Evolutionary conservation across 1,284 basidiomycete species (phyloP).

Genomic region (Microstroma glucosiphilum): DNA sequence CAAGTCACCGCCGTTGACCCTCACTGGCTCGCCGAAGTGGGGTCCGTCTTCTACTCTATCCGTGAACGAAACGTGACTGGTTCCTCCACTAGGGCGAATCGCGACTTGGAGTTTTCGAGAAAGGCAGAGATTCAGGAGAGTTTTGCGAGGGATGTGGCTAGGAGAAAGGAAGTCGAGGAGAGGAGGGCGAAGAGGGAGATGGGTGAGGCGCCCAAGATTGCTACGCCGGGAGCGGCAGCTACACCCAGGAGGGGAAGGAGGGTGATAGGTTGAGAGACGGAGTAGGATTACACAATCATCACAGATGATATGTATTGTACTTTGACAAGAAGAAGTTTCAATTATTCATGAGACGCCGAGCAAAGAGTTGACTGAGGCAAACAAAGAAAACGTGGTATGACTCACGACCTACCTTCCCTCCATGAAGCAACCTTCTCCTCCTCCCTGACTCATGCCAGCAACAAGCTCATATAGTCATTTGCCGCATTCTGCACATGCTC

Average conservation of each 20-base stretch:
- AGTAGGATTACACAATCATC: not conserved
- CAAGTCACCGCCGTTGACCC: conserved; percentile 49
- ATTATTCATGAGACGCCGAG: no score
- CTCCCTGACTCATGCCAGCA: conserved; percentile 10
- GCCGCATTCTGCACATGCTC: conserved; percentile 23
- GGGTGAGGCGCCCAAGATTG: not conserved
- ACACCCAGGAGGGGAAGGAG: conserved; percentile 1
- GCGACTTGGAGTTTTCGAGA: not conserved
- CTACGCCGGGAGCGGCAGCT: not conserved
- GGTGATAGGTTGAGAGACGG: conserved; percentile 2
- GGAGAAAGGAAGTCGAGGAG: conserved; percentile 2
- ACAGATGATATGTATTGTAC: not conserved
- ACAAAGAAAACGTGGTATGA: no score
- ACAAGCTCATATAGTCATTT: conserved; percentile 21
- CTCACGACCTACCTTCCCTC: no score
- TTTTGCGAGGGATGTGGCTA: not conserved
- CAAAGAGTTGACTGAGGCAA: no score
- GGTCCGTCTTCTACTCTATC: not conserved
- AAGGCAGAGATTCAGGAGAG: conserved; percentile 5
- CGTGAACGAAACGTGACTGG: not conserved
- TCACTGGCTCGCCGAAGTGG: conserved; percentile 48
- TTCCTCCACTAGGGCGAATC: not conserved
- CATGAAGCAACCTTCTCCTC: no score
- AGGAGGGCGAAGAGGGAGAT: conserved; percentile 2
- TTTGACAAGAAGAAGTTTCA: no score